phyloP scores from a whole-genome alignment of 176 grass and related monocot species.

The Ampelocalamus luodianensis region DNA sequence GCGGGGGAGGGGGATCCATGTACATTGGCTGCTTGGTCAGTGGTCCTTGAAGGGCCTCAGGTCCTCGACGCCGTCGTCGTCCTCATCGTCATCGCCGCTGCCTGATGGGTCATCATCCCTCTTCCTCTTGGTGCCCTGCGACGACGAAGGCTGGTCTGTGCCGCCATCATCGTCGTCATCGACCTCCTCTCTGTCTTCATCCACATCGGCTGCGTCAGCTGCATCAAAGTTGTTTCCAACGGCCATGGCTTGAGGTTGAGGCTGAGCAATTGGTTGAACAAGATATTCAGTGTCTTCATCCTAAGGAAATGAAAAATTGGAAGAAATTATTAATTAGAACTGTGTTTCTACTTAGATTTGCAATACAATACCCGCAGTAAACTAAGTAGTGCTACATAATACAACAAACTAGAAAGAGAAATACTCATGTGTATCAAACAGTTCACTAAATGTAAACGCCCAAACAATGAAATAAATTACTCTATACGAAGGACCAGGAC shows the following conservation, averaged over 20 bases:
- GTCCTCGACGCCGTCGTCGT: constrained; percentile 47
- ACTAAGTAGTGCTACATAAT: not conserved
- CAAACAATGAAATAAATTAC: not conserved
- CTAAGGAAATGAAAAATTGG: constrained; percentile 37
- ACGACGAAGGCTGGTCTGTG: constrained; percentile 54
- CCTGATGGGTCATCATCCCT: constrained; percentile 58
- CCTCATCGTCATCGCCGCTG: constrained; percentile 47
- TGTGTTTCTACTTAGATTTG: not conserved
- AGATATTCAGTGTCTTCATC: constrained; percentile 92
- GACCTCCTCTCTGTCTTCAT: constrained; percentile 63
- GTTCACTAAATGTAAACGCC: not conserved
- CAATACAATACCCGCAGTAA: too few species aligned
- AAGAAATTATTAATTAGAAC: not conserved
- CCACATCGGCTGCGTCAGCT: constrained; percentile 66
- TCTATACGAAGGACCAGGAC: not conserved
- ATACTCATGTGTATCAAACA: not conserved
- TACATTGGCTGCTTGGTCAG: constrained; percentile 49
- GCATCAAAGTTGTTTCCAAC: constrained; percentile 57
- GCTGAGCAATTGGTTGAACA: constrained; percentile 68
- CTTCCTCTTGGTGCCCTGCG: constrained; percentile 63
- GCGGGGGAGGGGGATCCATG: constrained; percentile 38
- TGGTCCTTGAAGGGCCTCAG: constrained; percentile 66
- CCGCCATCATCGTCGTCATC: constrained; percentile 19
- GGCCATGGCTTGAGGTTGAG: constrained; percentile 50
- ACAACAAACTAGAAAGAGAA: not conserved